A percentile compares a stretch with the other conserved stretches of the same genome.
These are phyloP conservation scores for Porphyridium purpureum DNA, from an alignment of 23 red algal genomes.

Conservation along the genomic window DNA sequence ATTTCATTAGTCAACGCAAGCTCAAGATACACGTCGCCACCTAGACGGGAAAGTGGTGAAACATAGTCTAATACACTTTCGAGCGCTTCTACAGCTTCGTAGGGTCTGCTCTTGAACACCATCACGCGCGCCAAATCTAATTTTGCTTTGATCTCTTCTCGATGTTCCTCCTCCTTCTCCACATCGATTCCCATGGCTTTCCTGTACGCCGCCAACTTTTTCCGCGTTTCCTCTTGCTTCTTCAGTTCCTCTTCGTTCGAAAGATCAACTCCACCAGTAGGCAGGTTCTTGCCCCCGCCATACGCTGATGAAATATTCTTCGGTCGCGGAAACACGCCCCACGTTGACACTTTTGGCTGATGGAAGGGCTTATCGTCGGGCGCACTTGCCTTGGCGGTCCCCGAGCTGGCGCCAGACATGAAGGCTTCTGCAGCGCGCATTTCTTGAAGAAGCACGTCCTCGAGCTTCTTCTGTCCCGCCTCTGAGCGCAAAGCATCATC, in stretches of 20 bases:
- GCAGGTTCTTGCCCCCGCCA: slow-evolving; percentile 49
- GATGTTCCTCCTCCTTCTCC: slow-evolving; percentile 26
- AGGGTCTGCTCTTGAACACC: slow-evolving; percentile 1
- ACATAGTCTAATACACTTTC: slow-evolving; percentile 16
- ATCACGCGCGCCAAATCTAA: slow-evolving; percentile 7
- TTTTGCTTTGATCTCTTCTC: slow-evolving; percentile 31
- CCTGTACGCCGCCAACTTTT: slow-evolving; percentile 28
- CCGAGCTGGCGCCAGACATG: no score
- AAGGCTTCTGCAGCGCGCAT: neutral
- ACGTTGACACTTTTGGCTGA: slow-evolving; percentile 74
- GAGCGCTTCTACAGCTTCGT: slow-evolving; percentile 16
- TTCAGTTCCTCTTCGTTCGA: slow-evolving; percentile 8
- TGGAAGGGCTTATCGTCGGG: slow-evolving; percentile 1
- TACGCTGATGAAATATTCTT: slow-evolving; percentile 60
- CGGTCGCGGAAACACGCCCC: slow-evolving; percentile 78
- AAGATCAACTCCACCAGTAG: slow-evolving; percentile 27
- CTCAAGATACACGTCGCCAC: slow-evolving; percentile 26
- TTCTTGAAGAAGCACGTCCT: neutral
- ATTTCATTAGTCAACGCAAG: slow-evolving; percentile 45
- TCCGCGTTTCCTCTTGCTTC: slow-evolving; percentile 6
- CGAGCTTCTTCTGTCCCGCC: no score
- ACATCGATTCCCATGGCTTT: slow-evolving; percentile 19
- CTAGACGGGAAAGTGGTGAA: slow-evolving; percentile 16
- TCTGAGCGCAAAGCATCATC: no score
- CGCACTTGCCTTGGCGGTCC: no score